Evolutionary conservation across 2,329 filamentous ascomycete genomes (phyloP).

Genomic region (Cercospora zeae-maydis): DNA sequence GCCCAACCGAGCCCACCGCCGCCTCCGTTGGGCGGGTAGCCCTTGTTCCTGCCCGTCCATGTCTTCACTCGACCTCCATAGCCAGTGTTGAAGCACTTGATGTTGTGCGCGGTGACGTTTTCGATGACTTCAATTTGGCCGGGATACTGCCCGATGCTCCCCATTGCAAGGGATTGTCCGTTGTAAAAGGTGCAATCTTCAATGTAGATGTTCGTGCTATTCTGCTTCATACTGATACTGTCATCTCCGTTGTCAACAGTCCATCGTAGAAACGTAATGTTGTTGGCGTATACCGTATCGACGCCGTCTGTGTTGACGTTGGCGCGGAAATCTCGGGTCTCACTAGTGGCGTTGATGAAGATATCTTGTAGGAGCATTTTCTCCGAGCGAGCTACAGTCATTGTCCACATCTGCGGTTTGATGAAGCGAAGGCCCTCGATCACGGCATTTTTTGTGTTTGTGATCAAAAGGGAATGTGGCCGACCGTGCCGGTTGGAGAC

Average conservation of each 20-base stretch:
- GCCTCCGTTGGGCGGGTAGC: conserved; percentile 58
- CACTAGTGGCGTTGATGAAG: conserved; percentile 53
- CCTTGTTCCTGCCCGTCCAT: conserved; percentile 49
- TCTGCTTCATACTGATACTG: conserved; percentile 53
- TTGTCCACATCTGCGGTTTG: conserved; percentile 53
- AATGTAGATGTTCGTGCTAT: conserved; percentile 54
- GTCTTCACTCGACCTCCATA: conserved; percentile 48
- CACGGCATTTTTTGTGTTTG: conserved; percentile 47
- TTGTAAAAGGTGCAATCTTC: conserved; percentile 50
- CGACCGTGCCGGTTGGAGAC: conserved; percentile 36
- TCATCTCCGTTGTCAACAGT: conserved; percentile 53
- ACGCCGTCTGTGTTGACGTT: conserved; percentile 46
- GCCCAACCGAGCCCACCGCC: conserved; percentile 52
- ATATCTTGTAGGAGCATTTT: conserved; percentile 51
- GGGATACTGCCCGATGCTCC: conserved; percentile 56
- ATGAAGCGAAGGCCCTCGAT: conserved; percentile 52
- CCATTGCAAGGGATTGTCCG: conserved; percentile 54
- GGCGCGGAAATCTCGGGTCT: conserved; percentile 30
- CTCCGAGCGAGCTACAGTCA: conserved; percentile 52
- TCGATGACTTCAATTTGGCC: conserved; percentile 50
- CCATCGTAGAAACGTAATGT: conserved; percentile 54
- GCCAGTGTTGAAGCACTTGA: conserved; percentile 30
- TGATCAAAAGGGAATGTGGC: conserved; percentile 53
- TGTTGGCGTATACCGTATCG: conserved; percentile 53
- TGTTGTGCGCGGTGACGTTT: conserved; percentile 49